These are phyloP conservation scores for Macroventuria anomochaeta DNA, from an alignment of 2,329 filamentous ascomycete species.

Conservation along the genomic window DNA sequence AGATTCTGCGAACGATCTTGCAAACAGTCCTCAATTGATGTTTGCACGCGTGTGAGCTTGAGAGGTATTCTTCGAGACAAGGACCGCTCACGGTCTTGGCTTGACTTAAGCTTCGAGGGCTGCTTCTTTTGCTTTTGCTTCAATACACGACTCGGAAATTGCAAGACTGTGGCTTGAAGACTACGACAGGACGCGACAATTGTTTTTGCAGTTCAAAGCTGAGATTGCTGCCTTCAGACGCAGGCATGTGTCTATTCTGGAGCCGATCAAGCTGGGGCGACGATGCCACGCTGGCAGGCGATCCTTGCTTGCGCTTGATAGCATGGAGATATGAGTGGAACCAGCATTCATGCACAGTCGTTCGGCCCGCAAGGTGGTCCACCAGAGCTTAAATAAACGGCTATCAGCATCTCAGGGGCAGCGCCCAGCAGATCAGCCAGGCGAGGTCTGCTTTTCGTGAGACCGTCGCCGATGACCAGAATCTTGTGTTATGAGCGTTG, in stretches of 20 bases:
- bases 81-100: not conserved
- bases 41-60: not conserved
- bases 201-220: not conserved
- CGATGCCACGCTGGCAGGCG: slow-evolving; percentile 17
- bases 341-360: slow-evolving; percentile 10
- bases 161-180: slow-evolving; percentile 6
- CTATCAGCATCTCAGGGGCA: slow-evolving; percentile 19
- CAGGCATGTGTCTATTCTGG: not conserved
- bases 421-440: slow-evolving; percentile 1
- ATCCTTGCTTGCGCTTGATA: slow-evolving; percentile 16
- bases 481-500: slow-evolving; percentile 4
- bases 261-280: slow-evolving; percentile 7
- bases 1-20: not conserved
- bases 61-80: not conserved
- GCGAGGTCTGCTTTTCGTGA: not conserved
- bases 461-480: slow-evolving; percentile 3
- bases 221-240: not conserved
- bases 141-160: slow-evolving; percentile 9
- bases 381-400: slow-evolving; percentile 17
- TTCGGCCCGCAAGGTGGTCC: slow-evolving; percentile 10
- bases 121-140: not conserved
- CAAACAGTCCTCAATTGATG: not conserved
- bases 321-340: slow-evolving; percentile 14
- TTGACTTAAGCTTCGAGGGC: not conserved
- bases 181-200: not conserved